These are phyloP conservation scores for Penicilliopsis zonata DNA, from an alignment of 495 filamentous ascomycete genomes.

Conservation along the genomic window DNA sequence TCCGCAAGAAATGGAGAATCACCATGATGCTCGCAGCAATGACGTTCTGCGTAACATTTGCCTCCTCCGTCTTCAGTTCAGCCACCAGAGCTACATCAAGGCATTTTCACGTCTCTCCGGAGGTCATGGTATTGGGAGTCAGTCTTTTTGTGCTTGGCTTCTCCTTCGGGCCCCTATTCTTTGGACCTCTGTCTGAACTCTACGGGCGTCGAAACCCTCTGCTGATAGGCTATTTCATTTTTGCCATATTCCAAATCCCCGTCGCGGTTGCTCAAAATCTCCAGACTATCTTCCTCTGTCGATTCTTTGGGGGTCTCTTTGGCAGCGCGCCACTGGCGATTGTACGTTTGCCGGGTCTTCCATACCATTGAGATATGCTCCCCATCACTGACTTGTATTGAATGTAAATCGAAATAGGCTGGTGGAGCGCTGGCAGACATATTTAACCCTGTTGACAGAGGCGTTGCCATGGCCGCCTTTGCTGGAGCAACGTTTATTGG, in stretches of 20 bases:
- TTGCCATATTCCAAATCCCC: conserved; percentile 51
- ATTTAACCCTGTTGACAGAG: conserved; percentile 41
- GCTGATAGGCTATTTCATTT: conserved; percentile 41
- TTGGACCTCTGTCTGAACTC: conserved; percentile 45
- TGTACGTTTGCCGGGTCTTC: conserved; percentile 19
- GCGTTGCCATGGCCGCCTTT: conserved; percentile 42
- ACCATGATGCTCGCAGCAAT: conserved; percentile 46
- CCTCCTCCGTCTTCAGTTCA: conserved; percentile 46
- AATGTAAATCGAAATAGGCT: too few relatives aligned
- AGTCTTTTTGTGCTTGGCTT: conserved; percentile 46
- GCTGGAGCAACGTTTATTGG: conserved; percentile 40
- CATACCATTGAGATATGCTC: neutral
- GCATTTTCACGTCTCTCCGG: conserved; percentile 38
- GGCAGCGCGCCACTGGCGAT: conserved; percentile 52
- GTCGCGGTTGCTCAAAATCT: conserved; percentile 49
- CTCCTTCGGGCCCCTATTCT: conserved; percentile 40
- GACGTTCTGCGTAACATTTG: conserved; percentile 50
- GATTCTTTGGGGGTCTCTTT: conserved; percentile 50
- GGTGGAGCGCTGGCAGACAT: conserved; percentile 47
- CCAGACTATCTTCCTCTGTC: conserved; percentile 44
- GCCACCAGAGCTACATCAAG: conserved; percentile 35
- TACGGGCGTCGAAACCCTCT: conserved; percentile 45
- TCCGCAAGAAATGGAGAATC: conserved; percentile 54
- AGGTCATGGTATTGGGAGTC: conserved; percentile 45
- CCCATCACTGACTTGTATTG: too few relatives aligned